Base-by-base conservation (phyloP, 306 rosid species). In the Vigna radiata region DNA sequence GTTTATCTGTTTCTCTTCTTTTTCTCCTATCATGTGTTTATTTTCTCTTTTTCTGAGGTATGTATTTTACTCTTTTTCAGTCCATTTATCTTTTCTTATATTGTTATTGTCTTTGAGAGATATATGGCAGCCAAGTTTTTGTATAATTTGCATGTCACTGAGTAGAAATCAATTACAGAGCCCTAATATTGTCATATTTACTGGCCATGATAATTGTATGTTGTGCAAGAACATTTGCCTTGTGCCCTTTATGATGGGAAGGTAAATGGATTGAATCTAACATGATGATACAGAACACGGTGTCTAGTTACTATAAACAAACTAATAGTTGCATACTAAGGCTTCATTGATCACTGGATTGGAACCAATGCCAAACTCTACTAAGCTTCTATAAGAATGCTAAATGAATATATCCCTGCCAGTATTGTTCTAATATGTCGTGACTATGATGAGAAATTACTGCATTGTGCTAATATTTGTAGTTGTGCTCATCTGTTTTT, bases 61-160 rank as follows among this genome's bases (percentile, higher is more conserved):
- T 31, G 43, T 44, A 18, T 77, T 50, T 37, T 23, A 41, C 73
- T 7, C 18, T 44, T 18, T 6, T 17, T 0, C 37, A 43, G 59
- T 77, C 8, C 41, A 50, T 39, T 39, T 25, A 44, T 44, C 48
- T 67, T 77, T 67, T 68, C 48, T 36, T 47, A n/a, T 55, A 17
- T 53, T 6, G 81, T 66, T 58, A n/a, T 39, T 78, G 0, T 19
- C 46, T 1, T 13, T 49, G 49, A 12, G 64, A 48, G 61, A 49
- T 65, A 59, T 48, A 44, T 78, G 61, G 61, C 25, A 53, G 18
- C 36, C 67, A 16, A 66, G 49, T 66, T 36, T 25, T 48, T 29
- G 44, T 68, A 16, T 13, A 23, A 60, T 37, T 37, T 15, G 55
- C 41, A 33, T 70, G 62, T 61, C 49, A 46, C 17, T 5, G 13